Evolutionary conservation across 345 rosid species (phyloP), one percentile per base, ranked within the genome.

Genomic region (Murraya koenigii): DNA sequence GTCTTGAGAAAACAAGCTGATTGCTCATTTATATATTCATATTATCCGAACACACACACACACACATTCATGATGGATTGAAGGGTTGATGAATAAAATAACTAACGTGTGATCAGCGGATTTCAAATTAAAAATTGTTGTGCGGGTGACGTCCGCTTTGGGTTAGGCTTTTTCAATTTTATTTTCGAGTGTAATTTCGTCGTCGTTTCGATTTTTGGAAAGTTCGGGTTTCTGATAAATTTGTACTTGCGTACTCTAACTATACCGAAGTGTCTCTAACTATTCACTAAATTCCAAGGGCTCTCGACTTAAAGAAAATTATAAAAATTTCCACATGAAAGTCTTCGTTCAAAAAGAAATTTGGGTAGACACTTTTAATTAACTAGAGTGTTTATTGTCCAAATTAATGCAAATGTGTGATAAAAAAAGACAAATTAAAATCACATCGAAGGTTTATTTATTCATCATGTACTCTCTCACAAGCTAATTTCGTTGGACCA

Each of bases 151-250:
- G 76, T 71, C 71, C 71, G 80, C 64, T 55, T 9, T 39, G 71
- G 66, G 35, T 19, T n/a, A 30, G 26, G 56, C 70, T 44, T 54
- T 52, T 52, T 5, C 17, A 6, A 15, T 6, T 52, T 52, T 17
- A 2, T 14, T 17, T 62, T 80, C 22, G 15, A 6, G 55, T n/a
- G 82, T 41, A 68, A 66, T 72, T 78, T 76, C 77, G 78, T 68
- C 72, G 87, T 23, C 54, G 67, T 80, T 82, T 80, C 85, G 41
- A n/a, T n/a, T 4, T 70, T 78, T 84, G 80, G 79, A 49, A 22
- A 41, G 71, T 30, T 41, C 26, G 25, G n/a, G 32, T 38, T 55
- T 72, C 11, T 67, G 78, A 60, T 80, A 69, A 78, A 78, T 32
- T 55, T 9, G 84, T 80, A 78, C 84, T 2, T 20, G 36, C 11